phyloP scores from a whole-genome alignment of 352 stramenopile genomes.

The Thalassiosira mediterranea region DNA sequence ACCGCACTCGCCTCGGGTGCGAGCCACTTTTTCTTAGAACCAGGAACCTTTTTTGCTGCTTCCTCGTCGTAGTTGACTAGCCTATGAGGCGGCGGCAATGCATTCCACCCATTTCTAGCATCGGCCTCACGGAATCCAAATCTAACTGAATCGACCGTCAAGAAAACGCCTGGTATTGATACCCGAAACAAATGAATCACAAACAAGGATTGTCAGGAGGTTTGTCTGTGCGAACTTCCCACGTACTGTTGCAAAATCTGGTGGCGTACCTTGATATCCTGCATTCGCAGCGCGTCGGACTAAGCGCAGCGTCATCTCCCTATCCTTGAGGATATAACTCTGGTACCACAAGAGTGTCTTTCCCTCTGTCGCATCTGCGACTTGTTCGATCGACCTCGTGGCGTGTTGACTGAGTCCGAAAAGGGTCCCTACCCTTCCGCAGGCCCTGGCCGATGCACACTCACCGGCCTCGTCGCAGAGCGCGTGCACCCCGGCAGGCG shows the following conservation, averaged over 20 bases:
- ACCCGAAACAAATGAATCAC: no score
- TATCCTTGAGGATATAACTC: conserved; percentile 78
- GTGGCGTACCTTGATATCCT: conserved; percentile 56
- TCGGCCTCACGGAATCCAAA: conserved; percentile 80
- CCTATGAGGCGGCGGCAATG: conserved; percentile 67
- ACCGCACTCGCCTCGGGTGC: conserved; percentile 25
- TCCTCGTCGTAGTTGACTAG: conserved; percentile 76
- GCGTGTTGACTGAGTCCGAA: conserved; percentile 73
- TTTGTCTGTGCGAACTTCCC: no score
- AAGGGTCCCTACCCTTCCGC: conserved; percentile 43
- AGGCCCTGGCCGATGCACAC: conserved; percentile 65
- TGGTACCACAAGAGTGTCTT: conserved; percentile 67
- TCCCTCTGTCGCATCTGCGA: conserved; percentile 45
- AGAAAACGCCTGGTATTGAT: conserved; percentile 70
- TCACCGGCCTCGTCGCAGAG: conserved; percentile 66
- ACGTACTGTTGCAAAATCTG: no score
- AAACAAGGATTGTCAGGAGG: no score
- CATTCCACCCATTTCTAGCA: conserved; percentile 74
- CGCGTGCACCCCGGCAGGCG: conserved; percentile 77
- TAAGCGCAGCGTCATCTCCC: conserved; percentile 60
- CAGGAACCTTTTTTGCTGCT: conserved; percentile 51
- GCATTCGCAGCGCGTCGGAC: conserved; percentile 60
- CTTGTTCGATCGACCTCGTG: conserved; percentile 74
- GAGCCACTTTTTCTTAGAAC: conserved; percentile 44
- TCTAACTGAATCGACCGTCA: conserved; percentile 77